phyloP scores from a whole-genome alignment of 2,329 filamentous ascomycete species.

The Pseudogymnoascus sp. region DNA sequence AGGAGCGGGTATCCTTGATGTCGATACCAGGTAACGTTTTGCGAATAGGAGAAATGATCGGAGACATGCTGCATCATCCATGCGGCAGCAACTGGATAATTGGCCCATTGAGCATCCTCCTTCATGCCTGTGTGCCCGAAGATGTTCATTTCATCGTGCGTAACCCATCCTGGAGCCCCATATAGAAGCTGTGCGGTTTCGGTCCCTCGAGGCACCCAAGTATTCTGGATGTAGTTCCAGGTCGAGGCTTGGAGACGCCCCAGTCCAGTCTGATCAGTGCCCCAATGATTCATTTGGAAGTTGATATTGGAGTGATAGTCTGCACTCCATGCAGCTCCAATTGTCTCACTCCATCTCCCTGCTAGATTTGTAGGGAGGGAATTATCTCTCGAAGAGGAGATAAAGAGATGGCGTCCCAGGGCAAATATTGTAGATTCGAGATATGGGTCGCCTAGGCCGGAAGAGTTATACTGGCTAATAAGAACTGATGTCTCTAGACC shows the following conservation, averaged over 20 bases:
- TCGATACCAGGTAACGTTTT: slow-evolving; percentile 37
- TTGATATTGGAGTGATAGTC: slow-evolving; percentile 54
- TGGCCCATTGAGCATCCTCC: slow-evolving; percentile 33
- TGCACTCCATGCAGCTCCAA: slow-evolving; percentile 39
- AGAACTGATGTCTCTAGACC: slow-evolving; percentile 32
- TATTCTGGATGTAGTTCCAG: slow-evolving; percentile 45
- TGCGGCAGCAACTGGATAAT: slow-evolving; percentile 38
- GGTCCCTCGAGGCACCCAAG: slow-evolving; percentile 43
- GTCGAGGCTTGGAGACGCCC: slow-evolving; percentile 36
- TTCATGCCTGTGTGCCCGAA: slow-evolving; percentile 48
- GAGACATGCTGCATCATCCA: slow-evolving; percentile 55
- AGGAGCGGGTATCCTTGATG: slow-evolving; percentile 43
- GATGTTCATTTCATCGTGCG: slow-evolving; percentile 41
- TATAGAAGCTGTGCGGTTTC: slow-evolving; percentile 47
- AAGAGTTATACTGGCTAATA: slow-evolving; percentile 27
- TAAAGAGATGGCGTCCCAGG: slow-evolving; percentile 44
- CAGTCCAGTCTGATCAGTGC: slow-evolving; percentile 43
- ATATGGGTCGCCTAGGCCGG: slow-evolving; percentile 38
- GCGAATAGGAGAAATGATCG: slow-evolving; percentile 47
- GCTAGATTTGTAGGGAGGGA: slow-evolving; percentile 48
- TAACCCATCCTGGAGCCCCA: slow-evolving; percentile 40
- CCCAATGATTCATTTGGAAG: slow-evolving; percentile 54
- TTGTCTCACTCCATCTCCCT: slow-evolving; percentile 43
- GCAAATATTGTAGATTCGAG: slow-evolving; percentile 45
- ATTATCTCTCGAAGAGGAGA: slow-evolving; percentile 42